Conservation (phyloP, 331 rosid species). For the Pyrus hybrid region DNA sequence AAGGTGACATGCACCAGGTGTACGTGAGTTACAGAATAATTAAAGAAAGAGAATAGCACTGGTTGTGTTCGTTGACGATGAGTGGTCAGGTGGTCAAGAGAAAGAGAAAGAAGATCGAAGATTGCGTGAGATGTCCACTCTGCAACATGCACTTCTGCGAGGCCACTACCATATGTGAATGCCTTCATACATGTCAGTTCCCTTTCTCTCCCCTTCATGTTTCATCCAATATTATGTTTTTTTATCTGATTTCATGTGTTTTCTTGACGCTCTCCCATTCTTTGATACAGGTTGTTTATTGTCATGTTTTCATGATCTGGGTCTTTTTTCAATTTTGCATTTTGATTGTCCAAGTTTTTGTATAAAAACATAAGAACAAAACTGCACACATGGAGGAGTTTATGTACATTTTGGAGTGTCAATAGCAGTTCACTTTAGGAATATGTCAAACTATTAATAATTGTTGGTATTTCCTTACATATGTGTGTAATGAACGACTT, state of each 20-base stretch:
- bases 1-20: constrained; percentile 50
- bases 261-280: neutral
- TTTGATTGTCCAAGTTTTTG: too few relatives aligned
- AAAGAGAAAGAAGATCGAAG: constrained; percentile 6
- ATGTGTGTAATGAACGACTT: too few relatives aligned
- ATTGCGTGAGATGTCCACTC: constrained; percentile 38
- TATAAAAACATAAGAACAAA: too few relatives aligned
- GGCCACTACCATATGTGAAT: constrained; percentile 53
- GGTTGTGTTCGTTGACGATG: neutral
- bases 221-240: neutral
- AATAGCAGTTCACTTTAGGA: too few relatives aligned
- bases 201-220: neutral
- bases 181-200: constrained; percentile 62
- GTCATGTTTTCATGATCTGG: neutral
- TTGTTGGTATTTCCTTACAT: too few relatives aligned
- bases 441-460: too few relatives aligned
- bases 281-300: neutral
- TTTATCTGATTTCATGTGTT: neutral
- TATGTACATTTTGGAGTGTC: too few relatives aligned
- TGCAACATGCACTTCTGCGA: constrained; percentile 30
- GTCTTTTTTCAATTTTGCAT: neutral
- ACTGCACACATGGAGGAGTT: too few relatives aligned
- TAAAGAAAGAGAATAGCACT: too few relatives aligned
- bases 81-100: constrained; percentile 1
- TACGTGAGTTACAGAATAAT: constrained; percentile 21